Conservation (phyloP, 306 rosid species). For the Quillaja saponaria region DNA sequence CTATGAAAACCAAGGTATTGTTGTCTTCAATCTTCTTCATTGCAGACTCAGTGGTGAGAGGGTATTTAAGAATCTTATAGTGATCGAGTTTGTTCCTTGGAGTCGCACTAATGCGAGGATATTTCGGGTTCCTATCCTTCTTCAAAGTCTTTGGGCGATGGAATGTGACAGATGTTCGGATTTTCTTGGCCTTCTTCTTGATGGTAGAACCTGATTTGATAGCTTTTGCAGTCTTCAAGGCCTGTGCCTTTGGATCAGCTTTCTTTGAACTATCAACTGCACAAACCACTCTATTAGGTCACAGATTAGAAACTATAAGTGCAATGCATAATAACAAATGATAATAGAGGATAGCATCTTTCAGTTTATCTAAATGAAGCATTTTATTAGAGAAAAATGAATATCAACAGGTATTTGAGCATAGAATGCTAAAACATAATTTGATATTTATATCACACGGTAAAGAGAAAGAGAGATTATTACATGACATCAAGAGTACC, state of each 20-base stretch:
- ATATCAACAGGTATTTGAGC: neutral
- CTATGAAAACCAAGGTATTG: constrained; percentile 84
- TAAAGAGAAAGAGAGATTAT: neutral
- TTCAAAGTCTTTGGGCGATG: constrained; percentile 73
- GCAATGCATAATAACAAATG: neutral
- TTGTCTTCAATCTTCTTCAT: constrained; percentile 92
- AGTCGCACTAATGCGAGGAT: constrained; percentile 79
- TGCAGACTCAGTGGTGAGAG: constrained; percentile 87
- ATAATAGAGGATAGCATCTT: too few species aligned
- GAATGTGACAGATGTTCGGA: constrained; percentile 53
- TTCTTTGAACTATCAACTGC: constrained; percentile 60
- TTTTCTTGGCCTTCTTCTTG: constrained; percentile 65
- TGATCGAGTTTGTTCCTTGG: constrained; percentile 87
- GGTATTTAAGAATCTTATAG: constrained; percentile 70
- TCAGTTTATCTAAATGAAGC: neutral
- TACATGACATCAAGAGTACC: neutral
- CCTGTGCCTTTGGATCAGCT: constrained; percentile 58
- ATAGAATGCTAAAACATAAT: too few species aligned
- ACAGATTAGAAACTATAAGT: neutral
- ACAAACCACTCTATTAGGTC: neutral
- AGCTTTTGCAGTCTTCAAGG: constrained; percentile 65
- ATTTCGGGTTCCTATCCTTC: constrained; percentile 72
- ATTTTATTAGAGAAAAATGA: neutral
- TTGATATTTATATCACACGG: too few species aligned
- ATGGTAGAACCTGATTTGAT: constrained; percentile 47